Base-by-base conservation (phyloP, 2,329 filamentous ascomycete genomes). In the Ceratocystis huliohia region DNA sequence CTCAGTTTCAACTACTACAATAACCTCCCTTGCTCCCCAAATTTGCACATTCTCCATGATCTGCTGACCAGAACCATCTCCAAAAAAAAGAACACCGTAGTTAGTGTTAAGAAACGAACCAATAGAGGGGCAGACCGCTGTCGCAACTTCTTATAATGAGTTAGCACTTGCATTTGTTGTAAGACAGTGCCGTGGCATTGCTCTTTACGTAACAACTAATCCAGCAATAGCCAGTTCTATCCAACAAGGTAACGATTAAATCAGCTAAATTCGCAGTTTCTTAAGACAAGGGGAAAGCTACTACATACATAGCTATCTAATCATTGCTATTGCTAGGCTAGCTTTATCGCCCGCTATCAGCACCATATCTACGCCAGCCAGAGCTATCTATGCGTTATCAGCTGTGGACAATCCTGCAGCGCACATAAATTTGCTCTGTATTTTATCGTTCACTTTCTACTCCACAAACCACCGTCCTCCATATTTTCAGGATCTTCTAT, bases 371-470 rank as follows among this genome's bases (percentile, higher is more conserved):
- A n/a, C 56, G 1, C 56, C 56, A 37, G 56, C 56, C 30, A 41
- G 13, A 45, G 59, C 59, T 62, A 59, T 59, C 56, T 59, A n/a
- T 59, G 2, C 22, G 25, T 59, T 59, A 59, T 59, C 56, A 59
- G 28, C 30, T 10, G 8, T 1, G 22, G 56, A 37, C n/a, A 8
- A 61, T 61, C 57, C 64, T 65, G 3, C 44, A 28, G 28, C 3
- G 3, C 20, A 53, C 22, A 37, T 59, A 59, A 59, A 59, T n/a
- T 37, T 7, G 3, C 61, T 13, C 2, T n/a, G 2, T 20, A n/a
- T 17, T 62, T 25, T 59, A 59, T 59, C 64, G 44, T 3, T 20
- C 17, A 41, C 50, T 30, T 37, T 61, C 22, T 45, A 41, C n/a
- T 45, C 48, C 37, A 41, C 37, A 15, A 41, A 15, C 37, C 37